Conservation (phyloP, 176 grass and related monocot species). For the Dendrocalamus sinicus region DNA sequence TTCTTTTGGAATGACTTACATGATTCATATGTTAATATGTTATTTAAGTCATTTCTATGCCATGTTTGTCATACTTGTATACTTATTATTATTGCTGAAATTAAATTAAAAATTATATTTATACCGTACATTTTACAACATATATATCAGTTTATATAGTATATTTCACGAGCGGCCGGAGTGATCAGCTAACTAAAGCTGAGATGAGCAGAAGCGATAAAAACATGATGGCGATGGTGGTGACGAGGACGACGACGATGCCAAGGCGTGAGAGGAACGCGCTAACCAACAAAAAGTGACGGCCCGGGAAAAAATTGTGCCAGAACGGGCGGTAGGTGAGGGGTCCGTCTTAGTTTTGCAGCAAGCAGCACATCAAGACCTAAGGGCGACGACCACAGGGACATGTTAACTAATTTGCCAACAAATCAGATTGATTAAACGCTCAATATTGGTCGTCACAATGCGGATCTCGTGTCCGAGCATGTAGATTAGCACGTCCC, state of each 20-base stretch:
- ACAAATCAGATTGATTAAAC: neutral
- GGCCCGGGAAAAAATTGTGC: no score
- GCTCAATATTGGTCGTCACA: neutral
- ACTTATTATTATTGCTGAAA: no score
- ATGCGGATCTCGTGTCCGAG: neutral
- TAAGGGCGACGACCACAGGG: neutral
- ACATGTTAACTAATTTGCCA: neutral
- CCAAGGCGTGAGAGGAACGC: neutral
- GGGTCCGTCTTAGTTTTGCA: neutral
- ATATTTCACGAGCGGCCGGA: neutral
- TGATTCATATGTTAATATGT: no score
- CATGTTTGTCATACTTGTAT: no score
- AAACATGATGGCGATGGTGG: neutral
- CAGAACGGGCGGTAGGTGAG: neutral
- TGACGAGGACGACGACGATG: neutral
- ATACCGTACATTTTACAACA: no score
- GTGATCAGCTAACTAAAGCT: neutral
- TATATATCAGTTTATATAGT: no score
- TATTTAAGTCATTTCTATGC: no score
- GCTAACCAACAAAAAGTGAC: conserved; percentile 1
- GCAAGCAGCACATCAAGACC: neutral
- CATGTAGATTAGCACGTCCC: no score
- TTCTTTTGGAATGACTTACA: no score
- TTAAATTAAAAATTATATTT: no score
- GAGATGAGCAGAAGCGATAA: neutral